Evolutionary conservation across 768 basidiomycete species (phyloP), one percentile per base, ranked within the genome.

Genomic region (Leccinum rimulosum): DNA sequence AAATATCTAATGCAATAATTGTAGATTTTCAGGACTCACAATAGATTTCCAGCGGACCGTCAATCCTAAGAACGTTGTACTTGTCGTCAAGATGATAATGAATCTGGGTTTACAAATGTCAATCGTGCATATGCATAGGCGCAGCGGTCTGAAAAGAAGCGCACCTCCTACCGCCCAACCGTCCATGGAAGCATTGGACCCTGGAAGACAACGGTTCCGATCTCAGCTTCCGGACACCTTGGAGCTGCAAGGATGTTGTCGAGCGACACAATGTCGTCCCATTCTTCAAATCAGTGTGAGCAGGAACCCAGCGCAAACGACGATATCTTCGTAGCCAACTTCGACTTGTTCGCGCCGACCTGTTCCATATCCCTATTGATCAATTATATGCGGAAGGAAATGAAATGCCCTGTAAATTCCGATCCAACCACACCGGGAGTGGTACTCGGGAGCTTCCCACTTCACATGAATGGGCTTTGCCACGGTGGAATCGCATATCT

Each of bases 1-100:
- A 56, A n/a, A 22, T 48, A 8, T 17, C 57, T 10, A 38, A 45
- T 35, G 28, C 25, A 47, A 54, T 25, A 17, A 60, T 0, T 19
- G 14, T 36, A 4, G 12, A 19, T 14, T 2, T 47, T 45, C 53
- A 52, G 30, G 35, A 75, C 89, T 57, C 62, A 94, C 96, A 89
- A 61, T 86, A 92, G 35, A 99, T 87, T 70, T 97, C 93, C 58
- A 98, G 77, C 11, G 94, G 93, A 3, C 88, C 90, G 51, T 90
- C 86, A 55, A 89, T 68, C 55, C 86, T 84, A 84, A 98, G 89
- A 57, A 98, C 97, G 73, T 95, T 97, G 75, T 99, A 91, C 73
- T 95, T 98, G 50, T 94, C 95, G 71, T 97, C 93, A 67, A 98
- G 95, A 68, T 99, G 97, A 70, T 95, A 95, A 4, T 93, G 87